Percentiles rank a stretch among this genome's conserved stretches.
Evolutionary conservation across 164 flowering plant species (phyloP).

Genomic region (Stephania yunnanensis): DNA sequence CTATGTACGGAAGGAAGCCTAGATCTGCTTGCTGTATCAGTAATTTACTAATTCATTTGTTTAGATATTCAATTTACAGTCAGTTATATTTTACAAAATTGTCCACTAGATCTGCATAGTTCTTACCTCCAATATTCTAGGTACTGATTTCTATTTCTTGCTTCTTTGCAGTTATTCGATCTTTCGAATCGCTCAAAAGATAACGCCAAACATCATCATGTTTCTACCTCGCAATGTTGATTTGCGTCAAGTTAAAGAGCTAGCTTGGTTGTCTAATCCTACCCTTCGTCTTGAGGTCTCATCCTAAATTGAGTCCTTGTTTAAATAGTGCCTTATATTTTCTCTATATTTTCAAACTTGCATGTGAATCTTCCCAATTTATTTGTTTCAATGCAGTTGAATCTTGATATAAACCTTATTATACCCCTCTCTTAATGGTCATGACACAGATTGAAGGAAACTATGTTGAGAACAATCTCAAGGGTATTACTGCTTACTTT

Average conservation of each 20-base stretch:
- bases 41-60: background rate
- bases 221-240: conserved; percentile 52
- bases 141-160: conserved; percentile 1
- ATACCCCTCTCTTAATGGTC: too few species aligned
- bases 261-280: conserved; percentile 56
- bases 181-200: conserved; percentile 42
- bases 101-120: background rate
- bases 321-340: background rate
- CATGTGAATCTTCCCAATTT: too few species aligned
- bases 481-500: too few species aligned
- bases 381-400: too few species aligned
- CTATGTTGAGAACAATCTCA: too few species aligned
- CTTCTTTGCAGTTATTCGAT: conserved; percentile 35
- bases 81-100: background rate
- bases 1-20: too few species aligned
- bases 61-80: background rate
- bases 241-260: conserved; percentile 43
- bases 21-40: background rate
- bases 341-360: too few species aligned
- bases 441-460: too few species aligned
- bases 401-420: too few species aligned
- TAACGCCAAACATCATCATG: conserved; percentile 50
- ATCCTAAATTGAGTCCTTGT: background rate
- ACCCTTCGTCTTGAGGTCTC: conserved; percentile 43
- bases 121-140: background rate